Conservation (phyloP, 2,329 filamentous ascomycete genomes). For the Aspergillus ochraceus region DNA sequence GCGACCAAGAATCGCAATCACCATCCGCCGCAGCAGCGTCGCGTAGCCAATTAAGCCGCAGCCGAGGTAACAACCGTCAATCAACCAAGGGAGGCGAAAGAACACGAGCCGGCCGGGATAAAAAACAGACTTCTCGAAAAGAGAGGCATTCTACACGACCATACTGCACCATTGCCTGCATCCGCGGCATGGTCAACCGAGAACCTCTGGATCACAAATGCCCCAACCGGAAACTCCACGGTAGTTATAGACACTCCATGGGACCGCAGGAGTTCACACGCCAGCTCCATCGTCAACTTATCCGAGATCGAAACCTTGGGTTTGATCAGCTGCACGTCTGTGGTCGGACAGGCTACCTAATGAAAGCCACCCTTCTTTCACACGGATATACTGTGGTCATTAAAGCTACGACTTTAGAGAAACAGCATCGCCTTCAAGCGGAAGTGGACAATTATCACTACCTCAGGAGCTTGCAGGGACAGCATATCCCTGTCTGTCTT, state of each 20-base stretch:
- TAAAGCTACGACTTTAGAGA: constrained; percentile 24
- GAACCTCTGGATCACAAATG: constrained; percentile 22
- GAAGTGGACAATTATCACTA: constrained; percentile 26
- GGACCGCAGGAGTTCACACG: constrained; percentile 19
- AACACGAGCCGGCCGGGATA: constrained; percentile 10
- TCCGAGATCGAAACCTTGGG: constrained; percentile 16
- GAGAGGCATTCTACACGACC: constrained; percentile 10
- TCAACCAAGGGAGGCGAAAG: constrained; percentile 18
- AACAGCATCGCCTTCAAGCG: constrained; percentile 19
- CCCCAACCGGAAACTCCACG: constrained; percentile 34
- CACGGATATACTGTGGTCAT: constrained; percentile 30
- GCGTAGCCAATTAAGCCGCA: constrained; percentile 21
- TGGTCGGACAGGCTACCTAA: constrained; percentile 26
- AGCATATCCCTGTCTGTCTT: constrained; percentile 26
- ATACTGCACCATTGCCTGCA: constrained; percentile 25
- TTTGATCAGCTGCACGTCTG: constrained; percentile 26
- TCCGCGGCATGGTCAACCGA: constrained; percentile 20
- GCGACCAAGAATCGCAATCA: constrained; percentile 14
- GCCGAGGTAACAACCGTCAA: constrained; percentile 24
- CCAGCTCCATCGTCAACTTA: constrained; percentile 19
- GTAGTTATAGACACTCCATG: constrained; percentile 31
- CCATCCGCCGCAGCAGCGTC: constrained; percentile 16
- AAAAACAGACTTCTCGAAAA: constrained; percentile 15
- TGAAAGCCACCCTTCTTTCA: constrained; percentile 28
- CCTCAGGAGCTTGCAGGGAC: constrained; percentile 24